A percentile compares a stretch with the other conserved stretches of the same genome.
Evolutionary conservation across 2,329 filamentous ascomycete genomes (phyloP).

Genomic region (Fusarium proliferatum): DNA sequence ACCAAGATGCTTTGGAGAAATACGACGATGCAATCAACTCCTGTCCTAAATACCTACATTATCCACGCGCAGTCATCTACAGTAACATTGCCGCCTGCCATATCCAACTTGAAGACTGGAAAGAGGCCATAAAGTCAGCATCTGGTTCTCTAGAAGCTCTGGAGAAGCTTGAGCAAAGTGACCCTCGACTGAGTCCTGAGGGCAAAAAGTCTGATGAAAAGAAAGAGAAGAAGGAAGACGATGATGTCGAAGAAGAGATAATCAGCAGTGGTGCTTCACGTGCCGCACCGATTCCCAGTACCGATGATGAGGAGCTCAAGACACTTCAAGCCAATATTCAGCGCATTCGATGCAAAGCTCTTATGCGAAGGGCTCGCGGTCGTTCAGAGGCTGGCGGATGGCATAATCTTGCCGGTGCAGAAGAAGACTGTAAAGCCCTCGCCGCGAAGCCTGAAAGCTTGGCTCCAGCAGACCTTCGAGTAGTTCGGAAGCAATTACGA

Average conservation of each 20-base stretch:
- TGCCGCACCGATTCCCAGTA: constrained; percentile 54
- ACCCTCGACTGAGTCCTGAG: constrained; percentile 46
- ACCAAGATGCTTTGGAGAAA: constrained; percentile 80
- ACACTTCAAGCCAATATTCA: constrained; percentile 68
- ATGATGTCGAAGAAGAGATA: constrained; percentile 66
- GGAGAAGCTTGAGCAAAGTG: constrained; percentile 65
- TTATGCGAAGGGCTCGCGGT: constrained; percentile 82
- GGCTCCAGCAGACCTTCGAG: constrained; percentile 71
- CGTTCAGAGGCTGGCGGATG: constrained; percentile 79
- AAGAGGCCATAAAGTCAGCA: constrained; percentile 80
- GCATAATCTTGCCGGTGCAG: constrained; percentile 80
- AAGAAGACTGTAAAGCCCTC: constrained; percentile 82
- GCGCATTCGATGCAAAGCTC: constrained; percentile 83
- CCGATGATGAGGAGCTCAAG: constrained; percentile 31
- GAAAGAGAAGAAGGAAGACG: constrained; percentile 50
- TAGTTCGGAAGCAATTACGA: constrained; percentile 74
- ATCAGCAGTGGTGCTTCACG: constrained; percentile 67
- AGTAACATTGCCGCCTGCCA: constrained; percentile 93
- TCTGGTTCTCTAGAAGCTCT: constrained; percentile 78
- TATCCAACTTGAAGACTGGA: constrained; percentile 86
- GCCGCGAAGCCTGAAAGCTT: constrained; percentile 64
- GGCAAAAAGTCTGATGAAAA: constrained; percentile 56
- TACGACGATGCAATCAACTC: constrained; percentile 84
- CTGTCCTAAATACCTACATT: constrained; percentile 87
- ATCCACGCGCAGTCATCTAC: constrained; percentile 85